A percentile compares a stretch with the other conserved stretches of the same genome.
Conservation (phyloP, 2,329 filamentous ascomycete species). For the Neopestalotiopsis clavispora region DNA sequence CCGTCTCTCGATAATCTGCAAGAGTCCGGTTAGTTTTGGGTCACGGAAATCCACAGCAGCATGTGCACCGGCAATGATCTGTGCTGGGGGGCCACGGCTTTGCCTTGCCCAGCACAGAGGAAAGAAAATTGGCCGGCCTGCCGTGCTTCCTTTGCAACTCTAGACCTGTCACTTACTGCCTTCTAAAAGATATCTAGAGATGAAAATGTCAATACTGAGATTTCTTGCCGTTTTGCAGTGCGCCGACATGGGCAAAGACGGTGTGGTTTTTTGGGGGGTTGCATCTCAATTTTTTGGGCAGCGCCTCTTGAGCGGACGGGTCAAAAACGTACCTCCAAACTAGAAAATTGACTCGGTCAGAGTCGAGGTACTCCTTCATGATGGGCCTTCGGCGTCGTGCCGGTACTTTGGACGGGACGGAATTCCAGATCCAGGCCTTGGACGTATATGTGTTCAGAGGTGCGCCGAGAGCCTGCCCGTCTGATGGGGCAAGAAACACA, state of each 20-base stretch:
- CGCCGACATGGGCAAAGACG: constrained; percentile 21
- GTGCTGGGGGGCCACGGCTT: not conserved
- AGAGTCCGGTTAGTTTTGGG: constrained; percentile 37
- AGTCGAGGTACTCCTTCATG: constrained; percentile 70
- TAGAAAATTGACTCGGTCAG: constrained; percentile 72
- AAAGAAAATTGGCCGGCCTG: not conserved
- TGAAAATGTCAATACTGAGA: constrained; percentile 15
- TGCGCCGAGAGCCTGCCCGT: not conserved
- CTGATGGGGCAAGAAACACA: not conserved
- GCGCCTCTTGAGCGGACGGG: constrained; percentile 27
- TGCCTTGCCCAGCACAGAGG: constrained; percentile 11
- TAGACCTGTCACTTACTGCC: constrained; percentile 49
- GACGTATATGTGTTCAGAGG: not conserved
- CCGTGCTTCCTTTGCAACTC: not conserved
- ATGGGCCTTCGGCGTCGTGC: constrained; percentile 24
- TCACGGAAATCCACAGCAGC: constrained; percentile 18
- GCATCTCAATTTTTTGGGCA: constrained; percentile 15
- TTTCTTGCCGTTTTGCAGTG: constrained; percentile 8
- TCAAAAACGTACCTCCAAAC: constrained; percentile 67
- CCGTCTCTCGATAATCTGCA: constrained; percentile 70
- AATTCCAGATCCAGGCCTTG: constrained; percentile 4
- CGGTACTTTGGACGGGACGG: not conserved
- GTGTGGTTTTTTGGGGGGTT: constrained; percentile 27
- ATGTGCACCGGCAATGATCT: constrained; percentile 22
- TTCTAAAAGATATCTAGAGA: constrained; percentile 62